These are phyloP conservation scores for Ophiostoma quercus DNA, from an alignment of 2,329 filamentous ascomycete genomes.

Conservation along the genomic window DNA sequence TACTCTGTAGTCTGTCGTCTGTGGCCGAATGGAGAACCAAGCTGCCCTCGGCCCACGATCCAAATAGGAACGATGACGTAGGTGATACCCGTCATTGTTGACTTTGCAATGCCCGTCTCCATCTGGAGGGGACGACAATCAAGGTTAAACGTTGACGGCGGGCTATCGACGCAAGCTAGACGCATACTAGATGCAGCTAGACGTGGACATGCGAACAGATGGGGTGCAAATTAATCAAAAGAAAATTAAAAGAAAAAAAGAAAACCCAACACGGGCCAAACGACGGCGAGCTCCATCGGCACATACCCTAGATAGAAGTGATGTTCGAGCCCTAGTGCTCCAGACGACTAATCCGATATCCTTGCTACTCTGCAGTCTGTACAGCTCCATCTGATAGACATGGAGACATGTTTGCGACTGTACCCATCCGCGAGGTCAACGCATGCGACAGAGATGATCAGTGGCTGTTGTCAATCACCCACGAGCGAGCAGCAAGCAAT, in stretches of 20 bases:
- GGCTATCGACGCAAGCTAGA: neutral
- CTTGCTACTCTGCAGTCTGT: neutral
- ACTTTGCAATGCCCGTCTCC: neutral
- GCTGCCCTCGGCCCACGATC: neutral
- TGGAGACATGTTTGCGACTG: neutral
- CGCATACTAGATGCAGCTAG: neutral
- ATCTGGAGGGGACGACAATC: neutral
- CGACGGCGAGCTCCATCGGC: neutral
- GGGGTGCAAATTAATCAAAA: neutral
- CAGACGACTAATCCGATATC: neutral
- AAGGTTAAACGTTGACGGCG: neutral
- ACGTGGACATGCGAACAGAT: neutral
- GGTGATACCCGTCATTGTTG: slow-evolving; percentile 3
- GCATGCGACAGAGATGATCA: neutral
- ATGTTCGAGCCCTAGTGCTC: neutral
- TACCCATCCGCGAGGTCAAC: neutral
- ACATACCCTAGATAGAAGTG: neutral
- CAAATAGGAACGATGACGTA: neutral
- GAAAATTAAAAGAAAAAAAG: neutral
- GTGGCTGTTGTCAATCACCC: neutral
- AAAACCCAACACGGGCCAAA: neutral
- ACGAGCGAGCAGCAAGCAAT: neutral
- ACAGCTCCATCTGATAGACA: neutral
- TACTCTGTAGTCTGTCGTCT: neutral
- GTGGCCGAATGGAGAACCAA: neutral